Evolutionary conservation across 305 asterid genomes (phyloP).

Genomic region (Ajuga reptans): DNA sequence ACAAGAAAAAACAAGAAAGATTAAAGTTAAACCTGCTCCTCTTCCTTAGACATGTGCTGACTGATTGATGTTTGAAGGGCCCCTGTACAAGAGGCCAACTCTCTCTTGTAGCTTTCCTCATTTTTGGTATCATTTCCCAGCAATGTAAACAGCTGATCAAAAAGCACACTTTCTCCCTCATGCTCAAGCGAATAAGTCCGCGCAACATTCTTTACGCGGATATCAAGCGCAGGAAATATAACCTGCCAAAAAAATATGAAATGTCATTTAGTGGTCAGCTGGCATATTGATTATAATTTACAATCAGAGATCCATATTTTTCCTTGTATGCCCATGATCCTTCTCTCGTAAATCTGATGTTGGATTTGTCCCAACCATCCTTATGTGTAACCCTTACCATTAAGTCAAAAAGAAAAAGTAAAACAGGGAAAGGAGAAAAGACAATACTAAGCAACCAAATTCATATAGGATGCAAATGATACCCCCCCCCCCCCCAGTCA

Average conservation of each 20-base stretch:
- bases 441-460: conserved; percentile 9
- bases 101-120: conserved; percentile 77
- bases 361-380: no score
- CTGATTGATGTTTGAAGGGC: conserved; percentile 93
- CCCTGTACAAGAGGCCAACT: conserved; percentile 93
- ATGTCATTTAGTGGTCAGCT: neutral
- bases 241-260: conserved; percentile 49
- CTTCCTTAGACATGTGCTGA: conserved; percentile 99
- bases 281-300: neutral
- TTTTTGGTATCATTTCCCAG: conserved; percentile 52
- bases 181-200: conserved; percentile 97
- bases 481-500: neutral
- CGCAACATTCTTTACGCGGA: conserved; percentile 99
- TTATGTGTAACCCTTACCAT: no score
- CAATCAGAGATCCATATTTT: neutral
- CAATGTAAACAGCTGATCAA: conserved; percentile 83
- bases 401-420: no score
- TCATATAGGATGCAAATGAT: conserved; percentile 4
- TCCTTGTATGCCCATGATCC: no score
- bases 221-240: conserved; percentile 95
- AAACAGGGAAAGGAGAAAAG: no score
- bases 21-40: conserved; percentile 71
- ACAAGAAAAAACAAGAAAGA: conserved; percentile 3
- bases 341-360: no score
- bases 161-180: conserved; percentile 92